These are phyloP conservation scores for Ophiocordyceps camponoti-rufipedis DNA, from an alignment of 2,329 filamentous ascomycete species.

Conservation along the genomic window DNA sequence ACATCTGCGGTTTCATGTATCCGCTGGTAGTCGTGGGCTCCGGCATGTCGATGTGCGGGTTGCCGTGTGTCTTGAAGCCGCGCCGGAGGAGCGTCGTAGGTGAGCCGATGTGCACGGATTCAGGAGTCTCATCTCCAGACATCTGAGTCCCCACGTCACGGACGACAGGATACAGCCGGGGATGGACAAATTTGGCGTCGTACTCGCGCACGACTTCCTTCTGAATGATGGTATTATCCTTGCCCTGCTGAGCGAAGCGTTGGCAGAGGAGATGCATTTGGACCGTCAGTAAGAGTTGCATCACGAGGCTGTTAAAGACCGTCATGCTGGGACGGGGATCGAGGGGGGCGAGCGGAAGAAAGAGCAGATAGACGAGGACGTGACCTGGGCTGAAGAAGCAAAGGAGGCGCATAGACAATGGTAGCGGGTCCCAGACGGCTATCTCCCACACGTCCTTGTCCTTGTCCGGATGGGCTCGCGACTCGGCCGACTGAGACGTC, in stretches of 20 bases:
- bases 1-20: conserved; percentile 21
- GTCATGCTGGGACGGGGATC: conserved; percentile 75
- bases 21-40: conserved; percentile 13
- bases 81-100: conserved; percentile 49
- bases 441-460: conserved; percentile 88
- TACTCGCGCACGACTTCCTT: conserved; percentile 91
- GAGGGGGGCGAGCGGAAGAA: conserved; percentile 57
- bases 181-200: conserved; percentile 88
- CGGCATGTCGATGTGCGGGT: conserved; percentile 61
- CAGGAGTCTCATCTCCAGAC: conserved; percentile 27
- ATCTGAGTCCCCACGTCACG: conserved; percentile 66
- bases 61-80: conserved; percentile 65
- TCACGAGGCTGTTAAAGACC: conserved; percentile 62
- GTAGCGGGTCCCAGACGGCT: conserved; percentile 81
- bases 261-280: conserved; percentile 60
- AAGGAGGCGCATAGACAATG: conserved; percentile 64
- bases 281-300: conserved; percentile 56
- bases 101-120: conserved; percentile 29
- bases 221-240: conserved; percentile 69
- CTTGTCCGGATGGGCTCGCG: conserved; percentile 67
- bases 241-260: conserved; percentile 66
- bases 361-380: conserved; percentile 76
- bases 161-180: conserved; percentile 65
- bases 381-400: conserved; percentile 89
- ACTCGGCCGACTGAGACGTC: conserved; percentile 52